Evolutionary conservation across 371 early-diverging fungal genomes (phyloP), one percentile per base, ranked within the genome.

Genomic region (Mucor sp.): DNA sequence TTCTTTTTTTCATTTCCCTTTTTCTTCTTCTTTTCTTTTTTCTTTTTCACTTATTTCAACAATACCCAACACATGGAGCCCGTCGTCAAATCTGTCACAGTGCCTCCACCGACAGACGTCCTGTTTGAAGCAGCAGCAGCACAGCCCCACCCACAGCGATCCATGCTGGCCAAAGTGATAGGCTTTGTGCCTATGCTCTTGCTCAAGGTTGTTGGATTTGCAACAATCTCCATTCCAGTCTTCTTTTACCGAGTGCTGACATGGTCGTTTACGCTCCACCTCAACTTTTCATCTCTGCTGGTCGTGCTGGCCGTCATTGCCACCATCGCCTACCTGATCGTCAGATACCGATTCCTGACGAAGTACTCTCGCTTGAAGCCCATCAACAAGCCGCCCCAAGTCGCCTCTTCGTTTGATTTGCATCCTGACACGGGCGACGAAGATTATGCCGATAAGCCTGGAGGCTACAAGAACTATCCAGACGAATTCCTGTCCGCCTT

Each of bases 401-500:
- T 76, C 25, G 85, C 83, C 3, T 85, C 87, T 19, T 87, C 90
- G 1, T 92, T 91, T 66, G 95, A 96, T 78, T 82, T 94, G 55
- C 94, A 93, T 60, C 94, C 94, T 0, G 87, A 88, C 50, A 79
- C 85, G 2, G 90, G 90, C 60, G 89, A 88, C 56, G 74, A 79
- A 47, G 90, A 91, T 63, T 88, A 87, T 60, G 35, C 62, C 9
- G 62, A 60, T 19, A 82, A 81, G 47, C 70, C 77, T 4, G 68
- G 73, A 2, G 58, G 71, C 4, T 70, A 78, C 55, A 80, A 79
- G 32, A 78, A 81, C 53, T 94, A 93, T 68, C 93, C 95, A 2
- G 93, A 93, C 67, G 94, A 94, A 68, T 92, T 95, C 65, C 76
- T 94, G 60, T 89, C 90, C 48, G 93, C 92, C 1, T 94, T 96